These are phyloP conservation scores for Termitomyces sp. DNA, from an alignment of 768 basidiomycete species.

Conservation along the genomic window DNA sequence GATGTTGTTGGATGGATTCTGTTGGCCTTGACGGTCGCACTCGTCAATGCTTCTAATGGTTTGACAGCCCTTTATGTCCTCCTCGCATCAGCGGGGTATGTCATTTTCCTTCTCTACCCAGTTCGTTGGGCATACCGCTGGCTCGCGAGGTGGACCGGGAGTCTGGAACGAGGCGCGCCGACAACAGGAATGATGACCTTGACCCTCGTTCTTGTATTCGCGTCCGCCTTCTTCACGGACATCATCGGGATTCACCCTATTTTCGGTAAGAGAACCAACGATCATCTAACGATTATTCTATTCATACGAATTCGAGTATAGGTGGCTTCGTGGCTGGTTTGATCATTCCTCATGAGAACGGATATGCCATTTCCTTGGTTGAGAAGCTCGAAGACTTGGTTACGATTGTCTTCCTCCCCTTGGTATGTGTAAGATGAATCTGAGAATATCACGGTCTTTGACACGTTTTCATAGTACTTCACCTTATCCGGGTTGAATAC, in stretches of 20 bases:
- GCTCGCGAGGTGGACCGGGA: slow-evolving; percentile 64
- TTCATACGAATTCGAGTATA: slow-evolving; percentile 18
- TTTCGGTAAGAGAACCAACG: slow-evolving; percentile 37
- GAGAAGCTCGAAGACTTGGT: slow-evolving; percentile 89
- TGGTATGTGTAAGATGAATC: not conserved
- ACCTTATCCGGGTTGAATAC: slow-evolving; percentile 75
- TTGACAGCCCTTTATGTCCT: slow-evolving; percentile 78
- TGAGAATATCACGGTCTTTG: not conserved
- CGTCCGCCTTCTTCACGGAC: slow-evolving; percentile 82
- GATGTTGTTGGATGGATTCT: slow-evolving; percentile 77
- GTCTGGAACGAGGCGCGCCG: slow-evolving; percentile 68
- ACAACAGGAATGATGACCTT: slow-evolving; percentile 75
- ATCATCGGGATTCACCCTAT: slow-evolving; percentile 76
- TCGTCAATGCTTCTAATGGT: slow-evolving; percentile 73
- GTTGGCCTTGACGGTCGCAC: slow-evolving; percentile 75
- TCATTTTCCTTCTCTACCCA: slow-evolving; percentile 62
- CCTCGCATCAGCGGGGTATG: slow-evolving; percentile 60
- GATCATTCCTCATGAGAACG: slow-evolving; percentile 79
- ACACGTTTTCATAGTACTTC: slow-evolving; percentile 59
- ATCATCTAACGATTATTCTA: not conserved
- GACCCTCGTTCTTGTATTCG: slow-evolving; percentile 68
- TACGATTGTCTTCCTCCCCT: slow-evolving; percentile 48
- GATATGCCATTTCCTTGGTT: slow-evolving; percentile 73
- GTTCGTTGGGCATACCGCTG: slow-evolving; percentile 62
- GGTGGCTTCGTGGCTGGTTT: slow-evolving; percentile 85